Conservation (phyloP, 192 early-diverging fungal species). For the Podila epigama region DNA sequence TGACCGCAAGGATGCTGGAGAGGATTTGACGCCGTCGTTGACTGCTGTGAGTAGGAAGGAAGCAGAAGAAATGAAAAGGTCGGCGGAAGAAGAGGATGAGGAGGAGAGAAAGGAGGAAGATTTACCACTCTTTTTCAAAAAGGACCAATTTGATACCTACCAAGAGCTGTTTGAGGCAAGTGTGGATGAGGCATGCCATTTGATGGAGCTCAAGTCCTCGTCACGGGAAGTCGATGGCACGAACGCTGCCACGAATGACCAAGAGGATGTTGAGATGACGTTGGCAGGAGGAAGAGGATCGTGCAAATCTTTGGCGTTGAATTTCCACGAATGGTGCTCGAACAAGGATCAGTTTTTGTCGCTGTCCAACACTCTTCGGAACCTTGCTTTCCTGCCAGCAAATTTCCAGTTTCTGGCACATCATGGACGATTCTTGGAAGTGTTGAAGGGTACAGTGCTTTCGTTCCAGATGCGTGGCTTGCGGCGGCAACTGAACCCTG, state of each 20-base stretch:
- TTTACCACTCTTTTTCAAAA: conserved; percentile 16
- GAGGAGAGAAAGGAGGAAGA: neutral
- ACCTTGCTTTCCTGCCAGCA: conserved; percentile 60
- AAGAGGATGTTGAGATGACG: conserved; percentile 14
- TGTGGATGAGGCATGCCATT: conserved; percentile 56
- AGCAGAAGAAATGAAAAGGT: neutral
- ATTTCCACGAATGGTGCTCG: conserved; percentile 24
- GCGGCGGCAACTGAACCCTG: neutral
- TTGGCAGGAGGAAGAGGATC: conserved; percentile 6
- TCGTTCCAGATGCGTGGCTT: conserved; percentile 23
- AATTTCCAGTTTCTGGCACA: conserved; percentile 58
- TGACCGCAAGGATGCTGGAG: neutral
- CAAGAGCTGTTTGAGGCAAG: conserved; percentile 59
- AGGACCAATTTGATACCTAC: conserved; percentile 48
- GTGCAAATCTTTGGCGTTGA: neutral
- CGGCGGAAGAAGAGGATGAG: neutral
- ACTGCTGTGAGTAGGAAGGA: too few species aligned
- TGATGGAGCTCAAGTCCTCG: conserved; percentile 19
- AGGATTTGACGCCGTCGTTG: too few species aligned
- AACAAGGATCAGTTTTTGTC: conserved; percentile 61
- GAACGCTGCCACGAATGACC: neutral
- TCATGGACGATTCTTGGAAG: conserved; percentile 52
- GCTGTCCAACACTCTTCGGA: conserved; percentile 59
- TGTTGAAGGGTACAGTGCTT: conserved; percentile 44
- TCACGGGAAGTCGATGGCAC: neutral